A percentile compares a stretch with the other conserved stretches of the same genome.
phyloP scores from a whole-genome alignment of 2,329 filamentous ascomycete species.

The Phaeosphaeriaceae sp. region DNA sequence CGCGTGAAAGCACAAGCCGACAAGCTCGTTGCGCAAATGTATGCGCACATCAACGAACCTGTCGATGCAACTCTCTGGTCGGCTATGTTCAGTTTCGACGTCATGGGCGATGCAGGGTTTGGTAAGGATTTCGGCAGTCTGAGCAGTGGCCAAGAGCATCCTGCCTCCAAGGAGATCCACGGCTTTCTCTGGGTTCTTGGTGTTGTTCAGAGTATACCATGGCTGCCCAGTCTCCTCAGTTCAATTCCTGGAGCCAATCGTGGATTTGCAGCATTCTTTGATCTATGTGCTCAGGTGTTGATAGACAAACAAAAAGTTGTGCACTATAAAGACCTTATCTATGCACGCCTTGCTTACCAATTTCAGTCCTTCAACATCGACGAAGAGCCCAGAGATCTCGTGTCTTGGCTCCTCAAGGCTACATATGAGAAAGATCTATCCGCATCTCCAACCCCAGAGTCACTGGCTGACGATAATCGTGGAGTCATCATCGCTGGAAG shows the following conservation, averaged over 20 bases:
- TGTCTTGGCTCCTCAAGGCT: constrained; percentile 52
- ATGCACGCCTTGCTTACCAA: background rate
- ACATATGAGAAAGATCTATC: constrained; percentile 46
- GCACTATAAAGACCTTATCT: background rate
- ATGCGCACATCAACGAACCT: constrained; percentile 9
- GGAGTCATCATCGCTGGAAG: constrained; percentile 45
- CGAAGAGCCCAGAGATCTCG: constrained; percentile 44
- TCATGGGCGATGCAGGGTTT: constrained; percentile 39
- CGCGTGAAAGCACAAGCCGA: constrained; percentile 33
- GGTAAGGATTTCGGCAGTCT: constrained; percentile 34
- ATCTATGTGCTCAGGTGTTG: constrained; percentile 36
- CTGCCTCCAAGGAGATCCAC: constrained; percentile 46
- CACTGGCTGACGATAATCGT: constrained; percentile 43
- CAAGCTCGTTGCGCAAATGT: constrained; percentile 22
- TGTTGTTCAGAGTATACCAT: constrained; percentile 45
- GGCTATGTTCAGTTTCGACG: constrained; percentile 35
- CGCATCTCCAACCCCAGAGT: constrained; percentile 38
- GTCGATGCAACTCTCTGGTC: constrained; percentile 33
- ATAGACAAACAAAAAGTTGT: constrained; percentile 39
- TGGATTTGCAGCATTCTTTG: constrained; percentile 38
- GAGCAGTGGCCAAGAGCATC: constrained; percentile 27
- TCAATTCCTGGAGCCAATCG: constrained; percentile 38
- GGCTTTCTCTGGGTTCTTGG: constrained; percentile 45
- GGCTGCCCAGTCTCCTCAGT: constrained; percentile 42
- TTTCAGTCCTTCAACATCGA: constrained; percentile 25